These are phyloP conservation scores for Cryphonectria naterciae DNA, from an alignment of 2,329 filamentous ascomycete species.

Conservation along the genomic window DNA sequence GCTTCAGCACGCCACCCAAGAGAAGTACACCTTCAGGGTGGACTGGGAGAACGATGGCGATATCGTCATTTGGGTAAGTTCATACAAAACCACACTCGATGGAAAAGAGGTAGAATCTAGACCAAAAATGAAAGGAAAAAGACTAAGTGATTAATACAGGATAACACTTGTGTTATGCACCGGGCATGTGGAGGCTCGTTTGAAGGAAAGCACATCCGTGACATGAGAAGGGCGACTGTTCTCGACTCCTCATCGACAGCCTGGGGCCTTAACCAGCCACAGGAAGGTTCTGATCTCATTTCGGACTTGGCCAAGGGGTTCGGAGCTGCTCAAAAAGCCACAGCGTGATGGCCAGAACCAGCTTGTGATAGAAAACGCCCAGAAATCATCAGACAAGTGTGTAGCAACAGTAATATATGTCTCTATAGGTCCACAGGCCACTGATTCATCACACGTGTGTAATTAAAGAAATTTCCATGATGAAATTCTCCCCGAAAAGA, in stretches of 20 bases:
- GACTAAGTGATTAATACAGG: not conserved
- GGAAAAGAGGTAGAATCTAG: not conserved
- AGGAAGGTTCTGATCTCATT: too few species aligned
- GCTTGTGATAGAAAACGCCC: too few species aligned
- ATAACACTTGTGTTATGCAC: slow-evolving; percentile 7
- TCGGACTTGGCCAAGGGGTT: too few species aligned
- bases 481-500: too few species aligned
- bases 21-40: slow-evolving; percentile 8
- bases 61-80: slow-evolving; percentile 5
- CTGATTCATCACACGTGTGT: too few species aligned
- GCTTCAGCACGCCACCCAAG: not conserved
- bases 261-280: not conserved
- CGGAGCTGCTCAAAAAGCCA: too few species aligned
- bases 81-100: not conserved
- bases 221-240: not conserved
- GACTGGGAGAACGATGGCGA: slow-evolving; percentile 6
- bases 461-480: too few species aligned
- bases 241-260: not conserved
- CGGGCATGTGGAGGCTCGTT: not conserved
- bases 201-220: not conserved
- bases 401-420: too few species aligned
- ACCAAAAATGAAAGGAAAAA: not conserved
- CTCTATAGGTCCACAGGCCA: too few species aligned
- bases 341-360: too few species aligned
- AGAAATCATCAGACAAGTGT: too few species aligned